Evolutionary conservation across 2,329 filamentous ascomycete species (phyloP).

Genomic region (Xylaria sp.): DNA sequence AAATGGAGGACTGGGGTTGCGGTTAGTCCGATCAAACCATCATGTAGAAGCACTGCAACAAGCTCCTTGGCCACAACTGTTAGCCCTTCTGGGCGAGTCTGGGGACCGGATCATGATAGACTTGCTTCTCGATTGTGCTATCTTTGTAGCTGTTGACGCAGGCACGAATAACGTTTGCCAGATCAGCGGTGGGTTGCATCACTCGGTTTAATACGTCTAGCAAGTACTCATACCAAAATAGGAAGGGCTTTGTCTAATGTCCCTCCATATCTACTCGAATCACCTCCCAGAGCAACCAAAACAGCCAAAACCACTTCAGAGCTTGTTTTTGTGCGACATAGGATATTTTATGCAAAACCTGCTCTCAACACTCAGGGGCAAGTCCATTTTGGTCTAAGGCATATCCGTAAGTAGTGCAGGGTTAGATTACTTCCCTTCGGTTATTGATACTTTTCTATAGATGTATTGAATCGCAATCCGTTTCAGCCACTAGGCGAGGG

Average conservation of each 20-base stretch:
- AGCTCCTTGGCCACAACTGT: conserved; percentile 75
- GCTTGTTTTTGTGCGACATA: conserved; percentile 78
- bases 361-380: conserved; percentile 70
- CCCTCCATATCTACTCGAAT: conserved; percentile 33
- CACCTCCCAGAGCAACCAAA: neutral
- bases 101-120: conserved; percentile 80
- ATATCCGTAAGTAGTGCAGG: conserved; percentile 71
- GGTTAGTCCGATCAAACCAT: conserved; percentile 68
- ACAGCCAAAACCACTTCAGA: conserved; percentile 53
- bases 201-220: neutral
- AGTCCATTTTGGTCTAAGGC: conserved; percentile 76
- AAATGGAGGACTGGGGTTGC: conserved; percentile 57
- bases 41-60: conserved; percentile 72
- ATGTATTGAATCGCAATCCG: conserved; percentile 77
- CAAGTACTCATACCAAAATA: conserved; percentile 36
- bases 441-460: conserved; percentile 50
- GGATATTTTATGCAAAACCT: conserved; percentile 85
- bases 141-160: conserved; percentile 70
- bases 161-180: conserved; percentile 74
- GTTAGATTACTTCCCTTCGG: neutral
- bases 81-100: conserved; percentile 73
- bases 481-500: conserved; percentile 35
- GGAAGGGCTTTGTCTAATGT: conserved; percentile 58
- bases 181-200: conserved; percentile 69
- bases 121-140: conserved; percentile 75